Base-by-base conservation (phyloP, 2,329 filamentous ascomycete genomes). In the Alternaria ventricosa region DNA sequence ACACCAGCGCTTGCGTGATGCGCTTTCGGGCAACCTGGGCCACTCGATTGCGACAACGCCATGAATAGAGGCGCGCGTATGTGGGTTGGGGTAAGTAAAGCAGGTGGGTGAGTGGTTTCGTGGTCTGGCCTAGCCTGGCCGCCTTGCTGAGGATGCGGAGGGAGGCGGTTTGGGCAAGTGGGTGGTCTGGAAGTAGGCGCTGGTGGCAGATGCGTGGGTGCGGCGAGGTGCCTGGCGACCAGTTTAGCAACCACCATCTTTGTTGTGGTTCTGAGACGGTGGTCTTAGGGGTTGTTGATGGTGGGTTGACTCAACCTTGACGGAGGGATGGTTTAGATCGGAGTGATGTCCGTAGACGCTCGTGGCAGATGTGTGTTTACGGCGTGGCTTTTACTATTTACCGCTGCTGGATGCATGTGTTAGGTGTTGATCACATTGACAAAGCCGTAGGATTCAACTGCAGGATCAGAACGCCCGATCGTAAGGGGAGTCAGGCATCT, bases 201-300 rank as follows among this genome's bases (percentile, higher is more conserved):
- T 58, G 61, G 62, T 64, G 62, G 54, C 62, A 61, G n/a, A 54
- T 18, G 63, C 50, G 36, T 58, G 25, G 49, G 55, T 55, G 50
- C 12, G 63, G 63, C 64, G 57, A 56, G 53, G 55, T 25, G 15
- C 25, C 10, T n/a, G 23, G 22, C 47, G 27, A 44, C 43, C 43
- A 55, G 45, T 54, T 44, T 44, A 54, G 49, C 47, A 54, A 44
- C 28, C 44, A 43, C 20, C 5, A 28, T 53, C 53, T 43, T 55
- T 20, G 15, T 18, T 27, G 18, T 44, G 53, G 53, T 55, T 28
- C 53, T 55, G 53, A 55, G 53, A 55, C 36, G 41, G 49, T 41
- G 15, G 49, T 53, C 49, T 50, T 25, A 50, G 20, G 22, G 10
- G 30, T 18, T 36, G 23, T 13, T 22, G 12, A 46, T 27, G 23